These are phyloP conservation scores for Cladosporium austrohemisphaericum DNA, from an alignment of 2,329 filamentous ascomycete species.

Conservation along the genomic window DNA sequence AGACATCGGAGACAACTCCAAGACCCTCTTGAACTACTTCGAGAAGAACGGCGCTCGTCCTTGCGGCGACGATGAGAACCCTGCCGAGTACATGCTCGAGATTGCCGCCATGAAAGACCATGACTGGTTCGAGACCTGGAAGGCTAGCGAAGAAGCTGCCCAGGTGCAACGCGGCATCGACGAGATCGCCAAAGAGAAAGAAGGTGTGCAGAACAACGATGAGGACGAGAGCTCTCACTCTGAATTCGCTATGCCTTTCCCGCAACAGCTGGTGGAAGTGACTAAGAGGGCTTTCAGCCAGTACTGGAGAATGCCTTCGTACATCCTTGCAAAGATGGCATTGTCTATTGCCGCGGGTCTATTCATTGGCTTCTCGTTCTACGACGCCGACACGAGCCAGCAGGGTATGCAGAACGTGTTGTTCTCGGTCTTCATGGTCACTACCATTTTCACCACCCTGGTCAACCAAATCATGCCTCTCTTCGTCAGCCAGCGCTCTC, in stretches of 20 bases:
- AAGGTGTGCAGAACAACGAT: constrained; percentile 20
- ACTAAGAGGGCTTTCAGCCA: constrained; percentile 44
- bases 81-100: constrained; percentile 73
- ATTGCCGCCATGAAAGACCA: constrained; percentile 37
- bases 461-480: constrained; percentile 58
- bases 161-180: constrained; percentile 38
- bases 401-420: constrained; percentile 46
- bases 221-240: constrained; percentile 34
- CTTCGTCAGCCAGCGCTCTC: constrained; percentile 55
- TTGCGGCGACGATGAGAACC: constrained; percentile 52
- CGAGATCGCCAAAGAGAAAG: constrained; percentile 37
- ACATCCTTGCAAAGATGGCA: constrained; percentile 56
- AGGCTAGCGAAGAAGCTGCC: constrained; percentile 28
- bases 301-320: constrained; percentile 45
- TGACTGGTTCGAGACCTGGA: constrained; percentile 43
- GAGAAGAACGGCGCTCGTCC: constrained; percentile 24
- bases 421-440: constrained; percentile 51
- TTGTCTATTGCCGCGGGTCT: constrained; percentile 49
- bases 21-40: constrained; percentile 60
- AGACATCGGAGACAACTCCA: constrained; percentile 72
- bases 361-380: constrained; percentile 48
- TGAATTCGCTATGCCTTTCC: constrained; percentile 45
- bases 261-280: constrained; percentile 34
- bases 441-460: constrained; percentile 40
- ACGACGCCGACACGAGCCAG: constrained; percentile 32